Base-by-base conservation (phyloP, 495 filamentous ascomycete genomes). In the Neohortaea acidophila region DNA sequence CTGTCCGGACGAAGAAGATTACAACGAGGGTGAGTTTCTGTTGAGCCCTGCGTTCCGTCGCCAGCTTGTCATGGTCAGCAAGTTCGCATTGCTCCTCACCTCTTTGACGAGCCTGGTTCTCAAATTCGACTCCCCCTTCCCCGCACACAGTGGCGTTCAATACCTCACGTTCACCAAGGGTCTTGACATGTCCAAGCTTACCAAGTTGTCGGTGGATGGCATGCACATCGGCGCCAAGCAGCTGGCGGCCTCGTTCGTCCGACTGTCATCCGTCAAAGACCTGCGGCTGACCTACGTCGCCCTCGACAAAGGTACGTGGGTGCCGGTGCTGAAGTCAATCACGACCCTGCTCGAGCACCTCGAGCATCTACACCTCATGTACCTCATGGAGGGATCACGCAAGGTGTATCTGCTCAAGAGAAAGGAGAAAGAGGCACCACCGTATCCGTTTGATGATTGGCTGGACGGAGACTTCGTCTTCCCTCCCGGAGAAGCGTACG, bases 301-400 rank as follows among this genome's bases (percentile, higher is more conserved):
- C 19, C 36, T 49, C 17, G 41, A 20, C 7, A 15, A 40, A n/a
- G 46, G 41, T 14, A 37, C 4, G 7, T 49, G 46, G 46, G 18
- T 38, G 1, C 15, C 46, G 8, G 20, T 45, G 18, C 17, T 49
- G 18, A 23, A 41, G 14, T 26, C 20, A 2, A 21, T 49, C 15
- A 29, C 36, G 41, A 37, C 33, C 33, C 24, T 41, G 2, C n/a
- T n/a, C n/a, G 6, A 27, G 3, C 24, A 28, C 6, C 24, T 49
- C 11, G 5, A 33, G 1, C 46, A 49, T 13, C 24, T 49, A 2
- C 41, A 49, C 14, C 25, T 49, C 18, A 40, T 41, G 41, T 41
- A 32, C 20, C 29, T 41, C 2, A 26, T 21, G 10, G 41, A 49
- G 21, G 25, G 2, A 1, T 12, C n/a, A n/a, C n/a, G n/a, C n/a